Percentiles rank a stretch among this genome's conserved stretches.
phyloP scores from a whole-genome alignment of 257 asterid species.

The Solanum etuberosum region DNA sequence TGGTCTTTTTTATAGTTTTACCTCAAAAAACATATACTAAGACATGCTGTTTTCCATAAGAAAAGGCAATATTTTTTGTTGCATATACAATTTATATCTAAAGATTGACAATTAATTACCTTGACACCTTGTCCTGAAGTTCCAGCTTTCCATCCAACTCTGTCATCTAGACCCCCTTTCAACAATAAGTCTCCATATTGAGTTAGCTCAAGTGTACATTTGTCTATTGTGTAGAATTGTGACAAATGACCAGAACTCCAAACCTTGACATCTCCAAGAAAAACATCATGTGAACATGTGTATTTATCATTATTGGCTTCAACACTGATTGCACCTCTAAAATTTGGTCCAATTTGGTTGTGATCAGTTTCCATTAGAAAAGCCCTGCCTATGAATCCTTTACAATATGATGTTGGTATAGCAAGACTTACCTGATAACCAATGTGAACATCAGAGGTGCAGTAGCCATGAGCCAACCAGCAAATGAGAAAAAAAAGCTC shows the following conservation, averaged over 20 bases:
- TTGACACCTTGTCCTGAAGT: conserved; percentile 72
- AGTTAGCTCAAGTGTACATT: conserved; percentile 46
- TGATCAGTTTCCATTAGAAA: conserved; percentile 37
- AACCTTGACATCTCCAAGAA: conserved; percentile 58
- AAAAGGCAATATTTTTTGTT: not conserved
- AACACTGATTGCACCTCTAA: conserved; percentile 50
- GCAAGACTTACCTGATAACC: conserved; percentile 55
- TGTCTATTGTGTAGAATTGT: conserved; percentile 40
- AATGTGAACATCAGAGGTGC: conserved; percentile 31
- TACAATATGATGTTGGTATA: conserved; percentile 39
- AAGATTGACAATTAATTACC: conserved; percentile 36
- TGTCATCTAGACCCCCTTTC: conserved; percentile 36
- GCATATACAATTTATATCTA: not conserved
- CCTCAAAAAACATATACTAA: not conserved
- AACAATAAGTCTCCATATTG: conserved; percentile 49
- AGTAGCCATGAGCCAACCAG: conserved; percentile 4
- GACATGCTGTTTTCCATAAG: not conserved
- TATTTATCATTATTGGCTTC: conserved; percentile 43
- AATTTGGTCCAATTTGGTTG: conserved; percentile 28
- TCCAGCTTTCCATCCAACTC: conserved; percentile 77
- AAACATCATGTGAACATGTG: conserved; percentile 57
- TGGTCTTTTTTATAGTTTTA: not conserved
- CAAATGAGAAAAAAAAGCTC: conserved; percentile 16
- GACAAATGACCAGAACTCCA: conserved; percentile 82
- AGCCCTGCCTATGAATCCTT: conserved; percentile 64